Evolutionary conservation across 345 rosid species (phyloP).

Genomic region (Salix dunnii): DNA sequence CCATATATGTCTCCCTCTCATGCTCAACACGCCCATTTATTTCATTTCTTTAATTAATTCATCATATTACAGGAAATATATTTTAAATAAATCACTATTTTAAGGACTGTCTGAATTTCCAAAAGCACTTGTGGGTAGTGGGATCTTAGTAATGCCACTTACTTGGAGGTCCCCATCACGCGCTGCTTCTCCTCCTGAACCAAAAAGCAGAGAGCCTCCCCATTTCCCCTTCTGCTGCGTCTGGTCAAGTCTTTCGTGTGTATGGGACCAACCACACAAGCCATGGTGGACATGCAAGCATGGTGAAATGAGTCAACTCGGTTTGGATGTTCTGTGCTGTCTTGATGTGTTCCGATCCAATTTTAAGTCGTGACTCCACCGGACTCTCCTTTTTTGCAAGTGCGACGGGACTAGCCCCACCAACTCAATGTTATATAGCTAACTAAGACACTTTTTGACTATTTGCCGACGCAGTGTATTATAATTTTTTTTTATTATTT

Average conservation of each 20-base stretch:
- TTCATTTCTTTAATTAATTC: neutral
- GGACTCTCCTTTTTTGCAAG: neutral
- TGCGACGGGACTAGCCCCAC: conserved; percentile 9
- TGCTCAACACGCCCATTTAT: neutral
- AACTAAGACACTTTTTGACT: too few relatives aligned
- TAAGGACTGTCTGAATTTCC: neutral
- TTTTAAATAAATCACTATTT: neutral
- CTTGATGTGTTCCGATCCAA: neutral
- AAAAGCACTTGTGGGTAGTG: conserved; percentile 27
- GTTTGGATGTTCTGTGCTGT: neutral
- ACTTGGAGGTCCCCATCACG: conserved; percentile 16
- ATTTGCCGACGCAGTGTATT: too few relatives aligned
- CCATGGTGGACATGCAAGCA: neutral
- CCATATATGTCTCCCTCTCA: conserved; percentile 26
- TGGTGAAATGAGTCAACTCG: conserved; percentile 4
- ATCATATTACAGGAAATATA: neutral
- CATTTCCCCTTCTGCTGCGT: neutral
- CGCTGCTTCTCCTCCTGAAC: neutral
- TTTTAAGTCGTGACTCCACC: neutral
- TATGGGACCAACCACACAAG: conserved; percentile 15
- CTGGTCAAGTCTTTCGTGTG: conserved; percentile 10
- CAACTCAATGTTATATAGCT: neutral
- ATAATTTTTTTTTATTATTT: too few relatives aligned
- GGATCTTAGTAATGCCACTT: conserved; percentile 32
- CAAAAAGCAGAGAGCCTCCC: conserved; percentile 21